Evolutionary conservation across 139 green algal genomes (phyloP), one percentile per base, ranked within the genome.

Genomic region (Chloropicon primus): DNA sequence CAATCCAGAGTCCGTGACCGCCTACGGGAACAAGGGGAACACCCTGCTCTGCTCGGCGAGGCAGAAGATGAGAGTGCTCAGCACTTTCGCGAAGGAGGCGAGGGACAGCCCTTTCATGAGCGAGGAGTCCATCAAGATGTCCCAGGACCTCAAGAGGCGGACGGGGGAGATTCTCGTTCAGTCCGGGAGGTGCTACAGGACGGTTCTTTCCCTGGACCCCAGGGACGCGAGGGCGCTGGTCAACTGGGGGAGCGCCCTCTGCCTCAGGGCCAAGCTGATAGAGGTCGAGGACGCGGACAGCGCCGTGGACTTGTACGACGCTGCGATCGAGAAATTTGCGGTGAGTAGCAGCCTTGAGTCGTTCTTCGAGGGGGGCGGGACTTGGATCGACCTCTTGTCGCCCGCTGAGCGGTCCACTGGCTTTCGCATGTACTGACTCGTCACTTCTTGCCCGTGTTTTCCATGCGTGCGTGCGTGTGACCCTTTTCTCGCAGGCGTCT

Each of bases 231-330:
- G 80, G 0, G 80, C 80, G 24, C 78, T 84, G 2, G 72, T 81
- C 29, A 84, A 83, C 29, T 84, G 80, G 78, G 80, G 80, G 2
- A 74, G 80, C 22, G 80, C 80, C n/a, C 80, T 84, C 22, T 84
- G 80, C 78, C 80, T 77, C 27, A 28, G 80, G 0, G 80, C 62
- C 2, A 72, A 84, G 5, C 79, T 84, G 0, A 27, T 82, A 24
- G 80, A 72, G 17, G 54, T 77, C 17, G 28, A 75, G 29, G 72
- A 54, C 25, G 80, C 77, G 26, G 78, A 85, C 17, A 62, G 41
- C 41, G 41, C 41, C 41, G 41, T 62, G 5, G 41, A 62, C 10
- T 17, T 62, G 10, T 62, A 62, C 41, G 41, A 62, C 41, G 41
- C 41, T n/a, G 41, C 41, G 17, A 62, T 62, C 17, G 41, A 62